Conservation (phyloP, 176 grass and related monocot genomes). For the Cymbopogon citratus region DNA sequence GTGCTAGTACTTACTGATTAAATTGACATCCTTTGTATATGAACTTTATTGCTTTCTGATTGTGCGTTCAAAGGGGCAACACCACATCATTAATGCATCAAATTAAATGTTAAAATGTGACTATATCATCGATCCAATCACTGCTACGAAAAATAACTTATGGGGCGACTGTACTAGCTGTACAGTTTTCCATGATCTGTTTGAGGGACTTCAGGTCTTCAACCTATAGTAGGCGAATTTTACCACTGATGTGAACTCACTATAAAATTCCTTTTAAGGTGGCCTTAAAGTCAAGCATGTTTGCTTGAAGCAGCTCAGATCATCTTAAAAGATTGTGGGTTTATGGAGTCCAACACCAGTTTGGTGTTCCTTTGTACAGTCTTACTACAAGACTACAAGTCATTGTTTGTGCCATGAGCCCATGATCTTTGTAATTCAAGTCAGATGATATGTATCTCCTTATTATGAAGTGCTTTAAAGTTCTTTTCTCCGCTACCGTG, state of each 20-base stretch:
- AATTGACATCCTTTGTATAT: not conserved
- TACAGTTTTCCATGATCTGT: not conserved
- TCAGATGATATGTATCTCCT: not conserved
- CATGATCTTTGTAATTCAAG: not conserved
- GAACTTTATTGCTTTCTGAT: not conserved
- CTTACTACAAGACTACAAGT: not conserved
- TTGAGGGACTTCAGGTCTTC: not conserved
- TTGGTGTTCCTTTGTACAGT: not conserved
- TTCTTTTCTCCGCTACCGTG: not conserved
- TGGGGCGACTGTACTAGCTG: not conserved
- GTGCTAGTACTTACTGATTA: not conserved
- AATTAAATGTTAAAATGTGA: not conserved
- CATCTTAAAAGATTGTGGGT: not conserved
- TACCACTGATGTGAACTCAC: not conserved
- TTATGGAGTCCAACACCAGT: not conserved
- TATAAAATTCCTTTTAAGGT: not conserved
- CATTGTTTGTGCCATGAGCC: not conserved
- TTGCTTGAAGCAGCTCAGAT: not conserved
- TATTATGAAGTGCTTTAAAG: not conserved
- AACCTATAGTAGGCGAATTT: not conserved
- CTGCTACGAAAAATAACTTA: not conserved
- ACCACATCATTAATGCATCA: not conserved
- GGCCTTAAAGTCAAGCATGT: not conserved
- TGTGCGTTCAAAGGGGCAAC: not conserved
- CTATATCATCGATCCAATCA: not conserved